A percentile compares a stretch with the other conserved stretches of the same genome.
Conservation (phyloP, 2,329 filamentous ascomycete species). For the Alternaria sp. region DNA sequence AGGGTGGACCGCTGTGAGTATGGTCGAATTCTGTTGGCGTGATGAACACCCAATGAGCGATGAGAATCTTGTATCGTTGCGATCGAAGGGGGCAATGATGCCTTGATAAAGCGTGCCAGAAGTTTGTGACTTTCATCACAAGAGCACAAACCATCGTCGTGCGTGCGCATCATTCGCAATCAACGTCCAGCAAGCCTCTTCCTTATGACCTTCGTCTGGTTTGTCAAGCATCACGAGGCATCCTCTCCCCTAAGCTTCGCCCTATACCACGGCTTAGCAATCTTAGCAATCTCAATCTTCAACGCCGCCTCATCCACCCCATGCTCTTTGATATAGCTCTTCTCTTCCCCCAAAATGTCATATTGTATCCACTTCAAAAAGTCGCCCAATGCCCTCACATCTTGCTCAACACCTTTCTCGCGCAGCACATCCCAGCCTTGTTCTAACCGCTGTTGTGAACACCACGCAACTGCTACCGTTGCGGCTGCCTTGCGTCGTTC, state of each 20-base stretch:
- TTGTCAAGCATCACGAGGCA: neutral
- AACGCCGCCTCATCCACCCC: conserved; percentile 24
- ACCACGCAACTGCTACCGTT: conserved; percentile 24
- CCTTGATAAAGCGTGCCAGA: neutral
- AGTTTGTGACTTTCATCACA: neutral
- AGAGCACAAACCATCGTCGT: neutral
- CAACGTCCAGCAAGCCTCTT: neutral
- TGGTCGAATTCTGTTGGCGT: too few species aligned
- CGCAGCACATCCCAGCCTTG: conserved; percentile 35
- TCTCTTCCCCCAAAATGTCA: conserved; percentile 34
- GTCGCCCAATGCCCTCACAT: conserved; percentile 19
- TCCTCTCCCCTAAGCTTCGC: neutral
- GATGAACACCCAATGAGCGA: too few species aligned
- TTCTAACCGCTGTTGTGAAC: conserved; percentile 26
- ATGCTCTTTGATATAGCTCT: conserved; percentile 23
- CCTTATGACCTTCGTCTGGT: neutral
- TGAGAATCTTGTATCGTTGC: too few species aligned
- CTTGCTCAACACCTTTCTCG: conserved; percentile 17
- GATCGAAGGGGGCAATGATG: too few species aligned
- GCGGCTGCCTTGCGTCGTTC: conserved; percentile 21
- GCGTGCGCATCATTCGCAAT: neutral
- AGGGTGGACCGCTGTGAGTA: too few species aligned
- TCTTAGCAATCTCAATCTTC: conserved; percentile 27
- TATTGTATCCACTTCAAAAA: conserved; percentile 36
- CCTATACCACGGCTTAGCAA: conserved; percentile 18